These are phyloP conservation scores for Hypoxylon fragiforme DNA, from an alignment of 495 filamentous ascomycete species.

Conservation along the genomic window DNA sequence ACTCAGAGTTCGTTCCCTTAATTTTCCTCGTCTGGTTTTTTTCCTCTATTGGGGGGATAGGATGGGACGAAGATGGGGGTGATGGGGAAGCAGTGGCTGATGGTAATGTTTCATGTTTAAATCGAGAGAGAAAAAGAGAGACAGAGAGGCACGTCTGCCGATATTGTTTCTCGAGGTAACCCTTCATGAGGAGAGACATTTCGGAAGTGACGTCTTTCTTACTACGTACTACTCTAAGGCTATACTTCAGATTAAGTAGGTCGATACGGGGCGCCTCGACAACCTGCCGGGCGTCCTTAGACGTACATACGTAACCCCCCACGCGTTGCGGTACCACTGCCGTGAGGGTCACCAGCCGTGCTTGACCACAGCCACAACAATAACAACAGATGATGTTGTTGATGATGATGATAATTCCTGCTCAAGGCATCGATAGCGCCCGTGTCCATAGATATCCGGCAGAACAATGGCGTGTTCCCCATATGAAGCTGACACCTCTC, in stretches of 20 bases:
- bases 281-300: slow-evolving; percentile 7
- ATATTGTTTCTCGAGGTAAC: slow-evolving; percentile 21
- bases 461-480: slow-evolving; percentile 12
- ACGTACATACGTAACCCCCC: too few relatives aligned
- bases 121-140: too few relatives aligned
- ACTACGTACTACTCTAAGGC: slow-evolving; percentile 1
- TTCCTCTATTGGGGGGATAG: too few relatives aligned
- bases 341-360: too few relatives aligned
- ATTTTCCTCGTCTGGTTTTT: slow-evolving; percentile 11
- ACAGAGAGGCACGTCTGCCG: too few relatives aligned
- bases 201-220: slow-evolving; percentile 31
- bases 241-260: not conserved
- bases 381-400: too few relatives aligned
- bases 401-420: slow-evolving; percentile 12
- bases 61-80: too few relatives aligned
- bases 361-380: slow-evolving; percentile 16
- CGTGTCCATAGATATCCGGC: not conserved
- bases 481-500: too few relatives aligned
- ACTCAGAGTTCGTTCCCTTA: not conserved
- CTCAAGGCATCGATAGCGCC: slow-evolving; percentile 1
- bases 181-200: slow-evolving; percentile 29
- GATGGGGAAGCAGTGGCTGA: slow-evolving; percentile 28
- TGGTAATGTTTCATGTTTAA: slow-evolving; percentile 39
- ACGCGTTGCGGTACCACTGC: too few relatives aligned
- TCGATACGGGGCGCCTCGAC: slow-evolving; percentile 10